phyloP scores from a whole-genome alignment of 345 rosid species.

The Euphorbia lathyris region DNA sequence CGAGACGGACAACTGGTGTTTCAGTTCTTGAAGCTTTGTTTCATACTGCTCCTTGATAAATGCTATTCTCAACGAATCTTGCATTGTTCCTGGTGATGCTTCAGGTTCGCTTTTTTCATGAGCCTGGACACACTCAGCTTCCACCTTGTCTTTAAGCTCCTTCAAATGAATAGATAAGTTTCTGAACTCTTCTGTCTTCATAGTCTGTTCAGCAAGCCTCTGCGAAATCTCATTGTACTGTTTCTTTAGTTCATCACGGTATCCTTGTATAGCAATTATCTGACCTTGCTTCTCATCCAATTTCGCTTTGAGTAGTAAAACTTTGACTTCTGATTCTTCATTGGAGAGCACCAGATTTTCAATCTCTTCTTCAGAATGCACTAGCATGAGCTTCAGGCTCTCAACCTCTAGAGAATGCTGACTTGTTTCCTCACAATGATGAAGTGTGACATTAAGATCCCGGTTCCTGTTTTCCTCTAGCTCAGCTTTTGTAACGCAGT shows the following conservation, averaged over 20 bases:
- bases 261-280: slow-evolving; percentile 31
- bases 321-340: slow-evolving; percentile 56
- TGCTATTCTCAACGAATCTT: slow-evolving; percentile 92
- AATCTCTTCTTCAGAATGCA: slow-evolving; percentile 48
- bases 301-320: slow-evolving; percentile 49
- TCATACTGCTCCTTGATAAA: slow-evolving; percentile 96
- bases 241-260: slow-evolving; percentile 41
- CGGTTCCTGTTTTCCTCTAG: slow-evolving; percentile 36
- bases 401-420: slow-evolving; percentile 47
- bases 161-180: slow-evolving; percentile 72
- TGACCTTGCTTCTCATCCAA: slow-evolving; percentile 48
- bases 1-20: slow-evolving; percentile 77
- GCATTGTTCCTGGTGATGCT: slow-evolving; percentile 57
- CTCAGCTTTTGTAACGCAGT: slow-evolving; percentile 36
- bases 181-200: slow-evolving; percentile 86
- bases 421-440: slow-evolving; percentile 30
- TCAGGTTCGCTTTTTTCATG: slow-evolving; percentile 54
- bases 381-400: slow-evolving; percentile 45
- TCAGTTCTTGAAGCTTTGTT: slow-evolving; percentile 76
- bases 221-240: slow-evolving; percentile 57
- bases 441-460: slow-evolving; percentile 36
- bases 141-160: slow-evolving; percentile 88
- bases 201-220: slow-evolving; percentile 73
- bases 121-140: slow-evolving; percentile 58
- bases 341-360: slow-evolving; percentile 51